Percentiles rank a stretch among this genome's conserved stretches.
These are phyloP conservation scores for Aspergillus ellipticus DNA, from an alignment of 495 filamentous ascomycete genomes.

Conservation along the genomic window DNA sequence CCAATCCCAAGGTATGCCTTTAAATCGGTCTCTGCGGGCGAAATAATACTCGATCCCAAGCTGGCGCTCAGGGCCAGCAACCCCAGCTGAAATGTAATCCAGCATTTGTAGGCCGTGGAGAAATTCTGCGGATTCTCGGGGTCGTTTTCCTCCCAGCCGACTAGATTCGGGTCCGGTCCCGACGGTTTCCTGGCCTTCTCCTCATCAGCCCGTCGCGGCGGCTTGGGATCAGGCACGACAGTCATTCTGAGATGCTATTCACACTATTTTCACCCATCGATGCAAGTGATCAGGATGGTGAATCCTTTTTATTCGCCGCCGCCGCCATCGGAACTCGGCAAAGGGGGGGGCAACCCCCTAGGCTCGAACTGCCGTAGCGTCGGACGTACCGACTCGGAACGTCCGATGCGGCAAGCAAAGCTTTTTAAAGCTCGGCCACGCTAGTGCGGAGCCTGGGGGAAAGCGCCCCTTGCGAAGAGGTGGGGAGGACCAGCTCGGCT, in stretches of 20 bases:
- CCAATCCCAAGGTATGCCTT: constrained; percentile 30
- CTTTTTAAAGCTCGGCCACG: neutral
- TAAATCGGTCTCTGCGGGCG: constrained; percentile 38
- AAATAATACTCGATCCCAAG: constrained; percentile 45
- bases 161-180: neutral
- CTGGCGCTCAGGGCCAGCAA: constrained; percentile 48
- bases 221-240: neutral
- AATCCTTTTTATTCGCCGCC: neutral
- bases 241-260: neutral
- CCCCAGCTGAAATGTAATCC: constrained; percentile 45
- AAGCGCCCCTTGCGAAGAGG: neutral
- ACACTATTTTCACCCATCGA: neutral
- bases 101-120: constrained; percentile 37
- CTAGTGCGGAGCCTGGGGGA: neutral
- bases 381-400: neutral
- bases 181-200: neutral
- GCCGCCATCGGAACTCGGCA: neutral
- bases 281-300: neutral
- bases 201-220: neutral
- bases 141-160: neutral
- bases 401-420: neutral
- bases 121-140: constrained; percentile 45
- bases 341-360: too few species aligned
- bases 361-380: neutral
- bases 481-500: too few species aligned